These are phyloP conservation scores for Cryptosporidium ubiquitum DNA, from an alignment of 169 alveolate species.

Conservation along the genomic window DNA sequence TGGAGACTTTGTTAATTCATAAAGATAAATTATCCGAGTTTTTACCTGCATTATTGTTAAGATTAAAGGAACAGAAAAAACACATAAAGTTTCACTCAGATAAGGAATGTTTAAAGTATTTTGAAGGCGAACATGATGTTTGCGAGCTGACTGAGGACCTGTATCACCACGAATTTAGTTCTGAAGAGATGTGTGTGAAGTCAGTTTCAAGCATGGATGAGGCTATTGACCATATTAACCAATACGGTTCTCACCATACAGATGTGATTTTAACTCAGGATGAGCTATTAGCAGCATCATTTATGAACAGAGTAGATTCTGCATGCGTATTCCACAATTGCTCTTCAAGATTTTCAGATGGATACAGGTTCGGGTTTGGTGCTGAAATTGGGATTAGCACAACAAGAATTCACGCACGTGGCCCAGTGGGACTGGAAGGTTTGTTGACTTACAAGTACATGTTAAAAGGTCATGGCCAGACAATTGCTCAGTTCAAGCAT, in stretches of 20 bases:
- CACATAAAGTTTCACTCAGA: constrained; percentile 44
- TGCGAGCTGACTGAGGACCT: constrained; percentile 53
- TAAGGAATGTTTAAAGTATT: constrained; percentile 8
- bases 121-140: background rate
- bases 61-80: constrained; percentile 50
- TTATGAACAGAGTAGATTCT: constrained; percentile 77
- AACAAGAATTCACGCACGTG: constrained; percentile 81
- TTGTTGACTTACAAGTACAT: constrained; percentile 78
- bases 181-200: constrained; percentile 74
- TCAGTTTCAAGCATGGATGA: constrained; percentile 74
- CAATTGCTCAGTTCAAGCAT: constrained; percentile 68
- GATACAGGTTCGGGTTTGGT: constrained; percentile 83
- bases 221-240: constrained; percentile 80
- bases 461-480: constrained; percentile 80
- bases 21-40: constrained; percentile 26
- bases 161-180: constrained; percentile 78
- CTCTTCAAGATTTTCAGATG: constrained; percentile 83
- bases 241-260: constrained; percentile 83
- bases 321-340: constrained; percentile 82
- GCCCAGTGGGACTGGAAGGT: constrained; percentile 85
- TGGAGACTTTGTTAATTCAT: constrained; percentile 80
- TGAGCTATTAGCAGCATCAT: constrained; percentile 39
- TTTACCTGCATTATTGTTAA: constrained; percentile 52
- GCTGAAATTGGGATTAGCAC: constrained; percentile 86
- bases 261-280: constrained; percentile 79